These are phyloP conservation scores for Parmales sp. DNA, from an alignment of 108 stramenopile species.

Conservation along the genomic window DNA sequence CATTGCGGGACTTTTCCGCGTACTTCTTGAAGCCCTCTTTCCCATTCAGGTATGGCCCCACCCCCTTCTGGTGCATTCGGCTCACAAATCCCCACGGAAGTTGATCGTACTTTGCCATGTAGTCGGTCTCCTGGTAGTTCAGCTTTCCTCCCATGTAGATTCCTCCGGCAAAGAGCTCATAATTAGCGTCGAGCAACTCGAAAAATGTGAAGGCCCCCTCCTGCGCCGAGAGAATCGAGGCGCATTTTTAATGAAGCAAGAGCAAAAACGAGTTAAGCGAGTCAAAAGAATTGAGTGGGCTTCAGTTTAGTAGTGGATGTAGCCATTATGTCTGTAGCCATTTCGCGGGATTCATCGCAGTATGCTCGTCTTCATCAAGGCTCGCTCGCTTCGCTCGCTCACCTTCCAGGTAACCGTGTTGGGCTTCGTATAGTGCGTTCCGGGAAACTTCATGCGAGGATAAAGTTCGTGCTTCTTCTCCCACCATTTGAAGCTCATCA, in stretches of 20 bases:
- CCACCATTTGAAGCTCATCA: slow-evolving; percentile 70
- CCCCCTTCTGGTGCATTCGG: slow-evolving; percentile 16
- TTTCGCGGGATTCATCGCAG: no score
- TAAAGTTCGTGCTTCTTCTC: slow-evolving; percentile 42
- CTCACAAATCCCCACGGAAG: slow-evolving; percentile 44
- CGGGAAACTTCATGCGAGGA: slow-evolving; percentile 29
- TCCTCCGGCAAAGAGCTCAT: slow-evolving; percentile 14
- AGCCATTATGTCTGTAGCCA: no score
- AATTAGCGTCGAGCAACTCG: slow-evolving; percentile 48
- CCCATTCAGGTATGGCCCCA: neutral
- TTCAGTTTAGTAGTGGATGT: no score
- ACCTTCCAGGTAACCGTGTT: no score
- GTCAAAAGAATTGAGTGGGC: no score
- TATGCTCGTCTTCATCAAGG: no score
- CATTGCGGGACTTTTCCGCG: slow-evolving; percentile 7
- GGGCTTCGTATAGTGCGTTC: slow-evolving; percentile 31
- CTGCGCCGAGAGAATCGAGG: slow-evolving; percentile 1
- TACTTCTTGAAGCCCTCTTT: neutral
- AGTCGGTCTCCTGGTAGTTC: slow-evolving; percentile 34
- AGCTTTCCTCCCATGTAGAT: slow-evolving; percentile 53
- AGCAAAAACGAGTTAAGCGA: no score
- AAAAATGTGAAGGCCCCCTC: slow-evolving; percentile 43
- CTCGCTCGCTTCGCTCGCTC: no score
- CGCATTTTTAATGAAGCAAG: no score
- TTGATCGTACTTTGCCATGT: slow-evolving; percentile 37